Evolutionary conservation across 129 eudicot genomes (phyloP), one percentile per base, ranked within the genome.

Genomic region (Helichrysum umbraculigerum): DNA sequence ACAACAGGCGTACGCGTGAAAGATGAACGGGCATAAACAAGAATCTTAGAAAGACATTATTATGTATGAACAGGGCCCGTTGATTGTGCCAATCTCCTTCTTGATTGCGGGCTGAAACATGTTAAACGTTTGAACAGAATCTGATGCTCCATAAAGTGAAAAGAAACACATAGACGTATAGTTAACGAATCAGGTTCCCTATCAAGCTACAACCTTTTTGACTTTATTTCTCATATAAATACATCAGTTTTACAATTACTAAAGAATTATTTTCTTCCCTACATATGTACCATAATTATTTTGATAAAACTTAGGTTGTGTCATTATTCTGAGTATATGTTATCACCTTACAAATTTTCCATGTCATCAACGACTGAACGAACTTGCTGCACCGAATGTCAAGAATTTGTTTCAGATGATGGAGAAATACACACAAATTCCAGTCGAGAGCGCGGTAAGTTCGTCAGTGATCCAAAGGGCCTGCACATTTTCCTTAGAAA

Each of bases 381-480:
- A 28, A 73, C 58, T 14, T 73, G 75, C 50, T 85, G 90, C 81
- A 74, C 72, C 30, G 78, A 76, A 9, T 83, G 86, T 71, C 71
- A 37, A 65, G 65, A 68, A 7, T 20, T 37, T 58, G 60, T 75
- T 42, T 63, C 62, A 22, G 77, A 44, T 44, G 69, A 76, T 60
- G 77, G 44, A 56, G 60, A 58, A 54, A 17, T 59, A 44, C 34
- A 10, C 34, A 34, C 0, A 39, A 51, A 68, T 14, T 66, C 70
- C 3, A 57, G 61, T 61, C n/a, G 52, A 60, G 68, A 68, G 34
- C 65, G 16, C 17, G 28, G 44, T 12, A 71, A 68, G 69, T 33
- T 52, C 4, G 10, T 66, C 54, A 47, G 63, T 42, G 50, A 50
- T 65, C 28, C 68, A 52, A 78, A 85, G 79, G 73, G 85, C 32